Base-by-base conservation (phyloP, 495 filamentous ascomycete genomes). In the Aspergillus taichungensis region DNA sequence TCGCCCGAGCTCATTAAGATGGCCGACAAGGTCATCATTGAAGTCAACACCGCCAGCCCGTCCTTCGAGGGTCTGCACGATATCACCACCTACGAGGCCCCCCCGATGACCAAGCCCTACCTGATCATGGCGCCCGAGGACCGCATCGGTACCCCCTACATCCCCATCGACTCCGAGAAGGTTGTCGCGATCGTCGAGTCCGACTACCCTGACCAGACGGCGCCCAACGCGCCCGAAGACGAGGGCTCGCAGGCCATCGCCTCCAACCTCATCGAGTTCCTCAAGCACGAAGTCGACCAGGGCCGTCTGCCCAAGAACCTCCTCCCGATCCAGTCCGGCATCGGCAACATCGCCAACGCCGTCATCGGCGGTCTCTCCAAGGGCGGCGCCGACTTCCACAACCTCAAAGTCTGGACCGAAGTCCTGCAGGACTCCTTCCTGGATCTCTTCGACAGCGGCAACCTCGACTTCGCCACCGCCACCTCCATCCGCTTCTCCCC, bases 341-440 rank as follows among this genome's bases (percentile, higher is more conserved):
- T 95, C 47, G 88, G 88, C 41, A 95, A 95, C 71, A 94, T 95
- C 55, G 88, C 88, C 66, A 95, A 95, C 58, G 88, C 88, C 24
- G 88, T 95, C 44, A 78, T 95, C 49, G 87, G 88, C 42, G 88
- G 88, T 5, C 79, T 94, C 32, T 77, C 82, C 54, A 78, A 85
- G 54, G 76, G 74, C 38, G 72, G 72, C 29, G 86, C 85, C 42
- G 84, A 90, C 59, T 95, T 95, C 77, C 75, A 76, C 40, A 84
- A 94, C 69, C 78, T 95, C 35, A 87, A 82, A 55, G 88, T 95
- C 11, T 95, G 88, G 88, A 95, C 88, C 40, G 88, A 95, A 61
- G 88, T 95, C 31, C 80, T 95, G 49, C 88, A 95, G 64, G 88
- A 95, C 60, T 85, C 83, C 37, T 95, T 95, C 84, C 75, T 95